Evolutionary conservation across 176 grass and related monocot genomes (phyloP).

Genomic region (Eragrostis curvula): DNA sequence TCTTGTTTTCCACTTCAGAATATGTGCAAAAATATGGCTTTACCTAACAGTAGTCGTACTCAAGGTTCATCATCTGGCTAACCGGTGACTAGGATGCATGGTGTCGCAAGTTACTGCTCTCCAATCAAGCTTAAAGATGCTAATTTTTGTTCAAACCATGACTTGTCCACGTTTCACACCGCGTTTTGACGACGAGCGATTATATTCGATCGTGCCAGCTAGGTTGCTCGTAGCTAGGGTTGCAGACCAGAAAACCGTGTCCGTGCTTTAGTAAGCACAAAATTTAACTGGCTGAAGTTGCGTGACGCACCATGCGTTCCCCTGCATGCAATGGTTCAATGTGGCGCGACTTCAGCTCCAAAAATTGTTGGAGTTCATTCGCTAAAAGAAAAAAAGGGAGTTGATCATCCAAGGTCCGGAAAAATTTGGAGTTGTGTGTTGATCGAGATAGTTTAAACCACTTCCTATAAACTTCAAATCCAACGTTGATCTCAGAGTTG

Average conservation of each 20-base stretch:
- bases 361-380: too few species aligned
- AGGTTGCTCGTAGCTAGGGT: neutral
- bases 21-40: slow-evolving; percentile 10
- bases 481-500: too few species aligned
- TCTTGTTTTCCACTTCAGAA: slow-evolving; percentile 14
- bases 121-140: slow-evolving; percentile 29
- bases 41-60: neutral
- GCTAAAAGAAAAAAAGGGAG: too few species aligned
- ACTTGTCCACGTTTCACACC: slow-evolving; percentile 37
- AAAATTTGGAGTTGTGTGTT: too few species aligned
- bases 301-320: too few species aligned
- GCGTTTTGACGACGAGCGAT: slow-evolving; percentile 36
- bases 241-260: neutral
- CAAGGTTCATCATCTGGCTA: neutral
- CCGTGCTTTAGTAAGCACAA: neutral
- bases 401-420: too few species aligned
- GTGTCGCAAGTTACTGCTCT: slow-evolving; percentile 27
- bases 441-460: too few species aligned
- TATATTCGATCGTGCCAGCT: slow-evolving; percentile 7
- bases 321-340: too few species aligned
- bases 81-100: slow-evolving; percentile 31
- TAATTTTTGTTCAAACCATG: slow-evolving; percentile 28
- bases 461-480: too few species aligned
- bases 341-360: too few species aligned
- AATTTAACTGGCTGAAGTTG: neutral